These are phyloP conservation scores for Nannochloropsis limnetica DNA, from an alignment of 352 stramenopile species.

Conservation along the genomic window DNA sequence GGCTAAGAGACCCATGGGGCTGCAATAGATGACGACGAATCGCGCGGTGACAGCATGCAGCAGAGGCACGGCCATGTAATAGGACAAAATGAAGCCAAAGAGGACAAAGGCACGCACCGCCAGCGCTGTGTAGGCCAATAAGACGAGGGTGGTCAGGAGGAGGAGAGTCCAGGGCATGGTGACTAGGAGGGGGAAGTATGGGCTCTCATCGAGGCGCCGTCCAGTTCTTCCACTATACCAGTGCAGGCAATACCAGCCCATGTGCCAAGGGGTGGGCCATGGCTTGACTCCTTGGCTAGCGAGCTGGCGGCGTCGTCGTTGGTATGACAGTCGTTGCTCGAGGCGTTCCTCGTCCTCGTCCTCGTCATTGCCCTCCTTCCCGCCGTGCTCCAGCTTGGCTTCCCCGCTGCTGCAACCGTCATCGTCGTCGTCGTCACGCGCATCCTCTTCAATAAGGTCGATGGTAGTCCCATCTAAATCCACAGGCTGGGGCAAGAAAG, in stretches of 20 bases:
- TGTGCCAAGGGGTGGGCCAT: neutral
- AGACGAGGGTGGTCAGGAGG: neutral
- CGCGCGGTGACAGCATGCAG: neutral
- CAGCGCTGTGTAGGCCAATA: neutral
- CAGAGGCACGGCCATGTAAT: neutral
- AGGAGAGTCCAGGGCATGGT: neutral
- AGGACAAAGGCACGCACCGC: neutral
- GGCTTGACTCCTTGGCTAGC: neutral
- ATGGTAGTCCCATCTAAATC: neutral
- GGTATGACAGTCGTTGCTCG: neutral
- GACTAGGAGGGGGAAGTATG: neutral
- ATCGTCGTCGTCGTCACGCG: neutral
- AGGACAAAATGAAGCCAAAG: conserved; percentile 8
- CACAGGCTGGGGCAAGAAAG: neutral
- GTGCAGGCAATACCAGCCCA: conserved; percentile 13
- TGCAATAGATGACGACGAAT: neutral
- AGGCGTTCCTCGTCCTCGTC: neutral
- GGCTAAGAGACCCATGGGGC: neutral
- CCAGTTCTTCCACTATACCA: neutral
- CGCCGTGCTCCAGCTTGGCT: neutral
- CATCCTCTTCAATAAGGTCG: neutral
- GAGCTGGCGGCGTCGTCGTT: neutral
- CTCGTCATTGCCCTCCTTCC: neutral
- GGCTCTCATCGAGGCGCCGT: neutral
- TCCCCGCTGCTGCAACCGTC: neutral